Conservation (phyloP, 2,329 filamentous ascomycete genomes). For the Epichloe sylvatica region DNA sequence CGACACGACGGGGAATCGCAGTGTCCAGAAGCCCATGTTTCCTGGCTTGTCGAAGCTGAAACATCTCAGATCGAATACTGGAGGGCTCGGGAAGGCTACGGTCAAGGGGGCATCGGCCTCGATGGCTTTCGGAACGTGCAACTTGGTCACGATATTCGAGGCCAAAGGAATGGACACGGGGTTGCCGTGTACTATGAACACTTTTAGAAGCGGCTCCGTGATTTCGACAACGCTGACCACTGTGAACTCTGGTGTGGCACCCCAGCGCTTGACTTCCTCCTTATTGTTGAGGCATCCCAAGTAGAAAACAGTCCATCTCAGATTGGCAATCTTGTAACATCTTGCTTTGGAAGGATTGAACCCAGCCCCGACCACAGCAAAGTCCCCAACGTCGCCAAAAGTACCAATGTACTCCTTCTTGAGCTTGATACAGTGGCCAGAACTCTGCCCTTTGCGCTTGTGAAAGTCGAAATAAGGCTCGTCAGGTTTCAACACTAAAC, state of each 20-base stretch:
- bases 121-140: constrained; percentile 33
- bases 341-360: constrained; percentile 52
- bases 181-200: constrained; percentile 34
- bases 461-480: constrained; percentile 58
- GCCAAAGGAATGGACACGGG: constrained; percentile 25
- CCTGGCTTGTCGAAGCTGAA: constrained; percentile 63
- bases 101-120: constrained; percentile 29
- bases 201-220: constrained; percentile 34
- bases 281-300: constrained; percentile 64
- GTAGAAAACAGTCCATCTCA: constrained; percentile 70
- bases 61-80: constrained; percentile 68
- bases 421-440: constrained; percentile 57
- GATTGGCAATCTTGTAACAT: constrained; percentile 34
- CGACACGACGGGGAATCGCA: constrained; percentile 61
- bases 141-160: constrained; percentile 26
- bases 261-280: constrained; percentile 37
- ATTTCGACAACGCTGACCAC: constrained; percentile 52
- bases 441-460: constrained; percentile 21
- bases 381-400: constrained; percentile 72
- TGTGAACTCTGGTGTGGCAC: constrained; percentile 44
- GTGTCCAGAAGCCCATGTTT: constrained; percentile 55
- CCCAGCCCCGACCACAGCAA: constrained; percentile 62
- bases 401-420: constrained; percentile 73
- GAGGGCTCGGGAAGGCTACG: constrained; percentile 51
- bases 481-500: constrained; percentile 67